Base-by-base conservation (phyloP, 306 rosid species). In the Cucurbita moschata region DNA sequence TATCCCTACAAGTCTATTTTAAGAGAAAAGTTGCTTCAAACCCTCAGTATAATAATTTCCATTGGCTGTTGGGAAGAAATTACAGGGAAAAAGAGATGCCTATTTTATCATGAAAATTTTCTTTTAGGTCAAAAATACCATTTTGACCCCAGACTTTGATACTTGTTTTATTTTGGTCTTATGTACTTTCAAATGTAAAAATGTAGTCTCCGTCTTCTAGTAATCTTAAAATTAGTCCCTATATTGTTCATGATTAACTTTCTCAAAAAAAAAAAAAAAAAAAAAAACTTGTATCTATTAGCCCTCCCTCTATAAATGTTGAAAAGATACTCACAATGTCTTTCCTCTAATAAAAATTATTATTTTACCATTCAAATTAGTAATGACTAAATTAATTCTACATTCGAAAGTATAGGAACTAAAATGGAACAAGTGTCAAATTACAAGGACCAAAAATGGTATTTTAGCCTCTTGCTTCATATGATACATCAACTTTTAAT, bases 1-100 rank as follows among this genome's bases (percentile, higher is more conserved):
- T 91, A 64, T 94, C 96, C 86, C 99, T 87, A 61, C 92, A 94
- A 75, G 95, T 96, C 99, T 91, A 74, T 46, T 81, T 26, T 64
- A 74, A 14, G 39, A 55, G 46, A 35, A 74, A 74, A 26, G 43
- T 69, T 23, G 44, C 13, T 69, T 69, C 58, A 47, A 50, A 15
- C 73, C 56, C 13, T 19, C 1, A 11, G 72, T 43, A 44, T 10
- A 66, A 66, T 21, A 66, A 11, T 46, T 46, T 56, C 54, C 16
- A 55, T 44, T 21, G 35, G 54, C 30, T 43, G 39, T 67, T 67
- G 58, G 19, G 73, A 46, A 46, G 6, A 69, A 69, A 49, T 23
- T 23, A 47, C 6, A 21, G 43, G 14, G 57, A 26, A 69, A 68
- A 49, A 19, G 39, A 12, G 55, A 66, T 16, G 5, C 16, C 37